Evolutionary conservation across 306 rosid species (phyloP), one percentile per base, ranked within the genome.

Genomic region (Pterocarpus macrocarpus): DNA sequence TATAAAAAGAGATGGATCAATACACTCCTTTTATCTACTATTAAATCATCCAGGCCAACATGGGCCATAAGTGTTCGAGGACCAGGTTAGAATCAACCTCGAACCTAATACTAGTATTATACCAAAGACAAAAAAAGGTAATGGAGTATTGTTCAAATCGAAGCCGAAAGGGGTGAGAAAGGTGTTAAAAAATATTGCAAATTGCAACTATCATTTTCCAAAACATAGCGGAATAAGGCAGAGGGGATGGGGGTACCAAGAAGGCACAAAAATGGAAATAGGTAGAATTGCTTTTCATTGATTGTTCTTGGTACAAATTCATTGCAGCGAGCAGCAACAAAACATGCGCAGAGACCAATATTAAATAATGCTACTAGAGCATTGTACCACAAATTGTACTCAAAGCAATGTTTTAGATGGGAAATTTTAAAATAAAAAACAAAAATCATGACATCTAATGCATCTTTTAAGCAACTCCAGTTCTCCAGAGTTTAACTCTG

Each of bases 221-320:
- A 74, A 79, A 76, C 50, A 80, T 53, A 43, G 38, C 0, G 8
- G 56, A 79, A 75, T 47, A 79, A 69, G 65, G 82, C 64, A 78
- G 38, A 58, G 57, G 66, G 56, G 47, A 64, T 73, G 57, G 69
- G 59, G 0, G 70, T 47, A 49, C 33, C 68, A 22, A 59, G 47
- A 75, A 69, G 76, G 74, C 53, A 74, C 79, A 28, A 34, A 78
- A 68, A 36, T 13, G 78, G 81, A 64, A 69, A 86, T 35, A 61
- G 36, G 73, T 38, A 39, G 57, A 82, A 47, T 14, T 28, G 64
- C 72, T 65, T 67, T 85, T 74, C 57, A 82, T 64, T 79, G 17
- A 77, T 75, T 61, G 59, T 74, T 69, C 44, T 82, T 82, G 52
- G 77, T 75, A 49, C 75, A 79, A 63, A 59, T 73, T 78, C 80